Evolutionary conservation across 1,284 basidiomycete species (phyloP).

Genomic region (Phenoliferia sp.): DNA sequence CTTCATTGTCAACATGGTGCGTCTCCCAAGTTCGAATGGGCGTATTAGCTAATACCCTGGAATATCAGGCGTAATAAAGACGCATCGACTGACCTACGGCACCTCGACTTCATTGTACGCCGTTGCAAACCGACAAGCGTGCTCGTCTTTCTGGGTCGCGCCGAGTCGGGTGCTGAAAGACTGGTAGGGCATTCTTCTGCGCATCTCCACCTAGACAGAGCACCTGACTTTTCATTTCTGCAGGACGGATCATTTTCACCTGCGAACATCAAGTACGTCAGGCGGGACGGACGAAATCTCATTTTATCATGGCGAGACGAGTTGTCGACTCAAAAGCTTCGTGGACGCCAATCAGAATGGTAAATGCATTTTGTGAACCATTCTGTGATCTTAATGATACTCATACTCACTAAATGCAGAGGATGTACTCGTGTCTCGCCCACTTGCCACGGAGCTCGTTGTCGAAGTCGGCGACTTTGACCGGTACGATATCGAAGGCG

Average conservation of each 20-base stretch:
- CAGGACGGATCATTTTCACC: constrained; percentile 32
- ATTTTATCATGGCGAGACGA: constrained; percentile 14
- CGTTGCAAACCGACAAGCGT: constrained; percentile 9
- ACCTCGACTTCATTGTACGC: constrained; percentile 17
- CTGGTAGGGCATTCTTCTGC: constrained; percentile 5
- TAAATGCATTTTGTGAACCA: background rate
- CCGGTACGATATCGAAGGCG: constrained; percentile 15
- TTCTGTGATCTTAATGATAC: background rate
- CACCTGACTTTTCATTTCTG: no score
- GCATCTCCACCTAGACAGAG: background rate
- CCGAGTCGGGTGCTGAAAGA: constrained; percentile 25
- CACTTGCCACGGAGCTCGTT: constrained; percentile 23
- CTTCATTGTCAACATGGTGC: constrained; percentile 28
- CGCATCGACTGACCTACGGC: constrained; percentile 27
- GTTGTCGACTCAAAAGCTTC: constrained; percentile 25
- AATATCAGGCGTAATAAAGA: constrained; percentile 27
- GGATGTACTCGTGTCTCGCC: constrained; percentile 12
- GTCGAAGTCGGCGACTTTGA: constrained; percentile 28
- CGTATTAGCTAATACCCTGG: background rate
- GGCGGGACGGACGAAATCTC: constrained; percentile 27
- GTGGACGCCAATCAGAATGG: background rate
- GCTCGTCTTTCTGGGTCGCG: constrained; percentile 21
- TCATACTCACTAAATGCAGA: background rate
- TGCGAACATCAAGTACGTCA: constrained; percentile 1
- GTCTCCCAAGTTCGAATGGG: background rate